Percentiles rank a stretch among this genome's conserved stretches.
Evolutionary conservation across 805 yeast genomes (phyloP).

Genomic region (Wickerhamomyces mucosus): DNA sequence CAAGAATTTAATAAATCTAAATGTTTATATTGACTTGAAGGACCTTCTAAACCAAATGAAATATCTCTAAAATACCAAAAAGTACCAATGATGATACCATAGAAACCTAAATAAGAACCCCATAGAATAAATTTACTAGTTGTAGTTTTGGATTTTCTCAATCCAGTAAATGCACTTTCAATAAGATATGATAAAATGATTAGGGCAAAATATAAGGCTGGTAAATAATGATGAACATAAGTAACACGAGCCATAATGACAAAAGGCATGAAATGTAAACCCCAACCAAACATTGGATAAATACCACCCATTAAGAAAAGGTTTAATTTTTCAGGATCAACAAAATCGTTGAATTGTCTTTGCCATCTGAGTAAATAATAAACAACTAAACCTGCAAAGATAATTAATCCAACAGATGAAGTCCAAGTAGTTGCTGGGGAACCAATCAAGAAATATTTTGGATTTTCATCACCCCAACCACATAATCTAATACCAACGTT

Average conservation of each 20-base stretch:
- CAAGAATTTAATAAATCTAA: conserved; percentile 41
- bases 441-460: conserved; percentile 62
- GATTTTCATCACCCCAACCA: conserved; percentile 51
- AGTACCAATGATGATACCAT: conserved; percentile 34
- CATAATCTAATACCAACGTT: conserved; percentile 69
- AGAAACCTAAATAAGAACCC: conserved; percentile 30
- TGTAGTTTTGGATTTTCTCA: conserved; percentile 13
- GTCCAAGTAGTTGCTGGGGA: conserved; percentile 77
- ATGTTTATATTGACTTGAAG: conserved; percentile 28
- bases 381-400: conserved; percentile 35
- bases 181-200: conserved; percentile 42
- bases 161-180: conserved; percentile 34
- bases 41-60: conserved; percentile 58
- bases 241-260: conserved; percentile 80
- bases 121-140: conserved; percentile 19
- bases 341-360: conserved; percentile 64
- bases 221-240: conserved; percentile 78
- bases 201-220: conserved; percentile 67
- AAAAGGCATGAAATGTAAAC: conserved; percentile 68
- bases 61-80: conserved; percentile 57
- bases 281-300: conserved; percentile 77
- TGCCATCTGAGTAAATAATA: conserved; percentile 53
- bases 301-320: conserved; percentile 61
- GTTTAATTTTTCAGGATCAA: conserved; percentile 33
- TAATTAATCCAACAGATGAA: conserved; percentile 49